Evolutionary conservation across 2,329 filamentous ascomycete species (phyloP).

Genomic region (Calonectria hawksworthii): DNA sequence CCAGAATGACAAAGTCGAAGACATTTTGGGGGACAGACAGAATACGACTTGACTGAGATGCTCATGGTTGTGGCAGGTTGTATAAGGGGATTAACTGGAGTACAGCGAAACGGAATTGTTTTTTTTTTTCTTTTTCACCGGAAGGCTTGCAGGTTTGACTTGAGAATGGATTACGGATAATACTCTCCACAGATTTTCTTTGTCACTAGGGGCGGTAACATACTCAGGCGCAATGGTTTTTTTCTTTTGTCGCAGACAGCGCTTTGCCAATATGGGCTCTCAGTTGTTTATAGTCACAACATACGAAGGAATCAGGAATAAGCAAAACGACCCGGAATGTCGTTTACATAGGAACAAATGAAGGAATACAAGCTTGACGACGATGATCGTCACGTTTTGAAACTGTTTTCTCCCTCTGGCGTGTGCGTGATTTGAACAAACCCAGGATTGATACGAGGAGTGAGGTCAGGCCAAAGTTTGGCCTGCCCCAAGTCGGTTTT

Average conservation of each 20-base stretch:
- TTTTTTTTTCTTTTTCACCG: not conserved
- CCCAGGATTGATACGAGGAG: not conserved
- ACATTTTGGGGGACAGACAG: not conserved
- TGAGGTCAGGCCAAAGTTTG: not conserved
- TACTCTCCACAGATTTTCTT: constrained; percentile 19
- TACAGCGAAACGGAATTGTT: constrained; percentile 12
- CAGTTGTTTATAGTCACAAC: constrained; percentile 9
- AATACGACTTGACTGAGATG: constrained; percentile 1
- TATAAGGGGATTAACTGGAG: constrained; percentile 1
- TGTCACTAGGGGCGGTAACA: constrained; percentile 11
- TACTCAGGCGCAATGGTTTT: constrained; percentile 18
- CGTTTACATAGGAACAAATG: constrained; percentile 9
- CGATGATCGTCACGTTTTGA: not conserved
- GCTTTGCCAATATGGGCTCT: constrained; percentile 27
- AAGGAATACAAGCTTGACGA: constrained; percentile 7
- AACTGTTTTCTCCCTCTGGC: not conserved
- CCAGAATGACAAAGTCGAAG: not conserved
- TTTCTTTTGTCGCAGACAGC: constrained; percentile 19
- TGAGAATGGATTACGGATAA: constrained; percentile 23
- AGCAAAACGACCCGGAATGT: constrained; percentile 31
- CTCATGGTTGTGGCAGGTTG: constrained; percentile 1
- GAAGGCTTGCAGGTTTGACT: constrained; percentile 17
- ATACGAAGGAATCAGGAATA: constrained; percentile 21
- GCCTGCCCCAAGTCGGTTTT: not conserved
- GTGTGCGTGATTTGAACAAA: not conserved